A percentile compares a stretch with the other conserved stretches of the same genome.
phyloP scores from a whole-genome alignment of 768 basidiomycete species.

The Boletus insuetus region DNA sequence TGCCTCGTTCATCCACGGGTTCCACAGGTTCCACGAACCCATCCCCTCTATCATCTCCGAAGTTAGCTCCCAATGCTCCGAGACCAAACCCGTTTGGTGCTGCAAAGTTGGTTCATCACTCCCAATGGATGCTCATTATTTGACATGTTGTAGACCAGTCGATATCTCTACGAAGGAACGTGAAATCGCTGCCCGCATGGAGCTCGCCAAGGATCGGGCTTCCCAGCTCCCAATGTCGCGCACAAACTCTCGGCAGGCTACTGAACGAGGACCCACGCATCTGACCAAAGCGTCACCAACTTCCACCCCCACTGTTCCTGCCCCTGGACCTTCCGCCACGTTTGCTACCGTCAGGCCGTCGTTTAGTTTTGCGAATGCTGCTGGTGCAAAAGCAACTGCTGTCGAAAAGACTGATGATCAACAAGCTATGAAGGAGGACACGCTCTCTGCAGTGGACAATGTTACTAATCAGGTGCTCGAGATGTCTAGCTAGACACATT shows the following conservation, averaged over 20 bases:
- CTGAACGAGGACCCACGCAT: conserved; percentile 41
- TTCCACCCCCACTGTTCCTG: conserved; percentile 14
- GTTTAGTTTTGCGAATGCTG: conserved; percentile 81
- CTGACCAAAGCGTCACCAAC: conserved; percentile 33
- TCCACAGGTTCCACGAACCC: conserved; percentile 64
- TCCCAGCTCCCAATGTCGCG: conserved; percentile 42
- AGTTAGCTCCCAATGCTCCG: conserved; percentile 51
- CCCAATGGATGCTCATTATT: background rate
- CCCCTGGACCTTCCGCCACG: conserved; percentile 24
- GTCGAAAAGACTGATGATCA: conserved; percentile 18
- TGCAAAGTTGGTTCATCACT: conserved; percentile 56
- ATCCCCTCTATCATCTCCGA: conserved; percentile 78
- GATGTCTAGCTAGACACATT: conserved; percentile 14
- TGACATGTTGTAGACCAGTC: conserved; percentile 60
- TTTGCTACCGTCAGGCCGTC: conserved; percentile 59
- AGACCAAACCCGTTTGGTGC: conserved; percentile 83
- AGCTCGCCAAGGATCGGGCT: conserved; percentile 36
- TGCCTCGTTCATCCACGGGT: conserved; percentile 69
- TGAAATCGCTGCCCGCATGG: conserved; percentile 66
- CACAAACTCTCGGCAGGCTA: conserved; percentile 47
- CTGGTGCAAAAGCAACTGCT: conserved; percentile 36
- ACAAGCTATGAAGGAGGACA: conserved; percentile 7
- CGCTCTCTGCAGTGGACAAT: conserved; percentile 1
- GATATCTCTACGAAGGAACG: conserved; percentile 78
- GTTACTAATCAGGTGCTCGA: conserved; percentile 17